Conservation (phyloP, 208 protist species). For the Leptomonas seymouri region DNA sequence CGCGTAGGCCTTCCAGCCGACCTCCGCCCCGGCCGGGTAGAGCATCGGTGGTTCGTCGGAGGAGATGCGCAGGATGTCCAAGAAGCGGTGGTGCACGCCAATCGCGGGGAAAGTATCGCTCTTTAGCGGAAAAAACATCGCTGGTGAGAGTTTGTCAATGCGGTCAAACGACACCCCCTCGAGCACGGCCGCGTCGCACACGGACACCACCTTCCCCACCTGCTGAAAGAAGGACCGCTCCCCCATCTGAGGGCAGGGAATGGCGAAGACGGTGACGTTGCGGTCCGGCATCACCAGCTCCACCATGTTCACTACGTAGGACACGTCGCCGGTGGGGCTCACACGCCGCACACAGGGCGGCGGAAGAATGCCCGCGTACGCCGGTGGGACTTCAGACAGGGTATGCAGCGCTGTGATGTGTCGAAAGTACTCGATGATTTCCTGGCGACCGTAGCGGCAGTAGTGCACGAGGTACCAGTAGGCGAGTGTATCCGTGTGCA, state of each 20-base stretch:
- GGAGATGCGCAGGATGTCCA: constrained; percentile 67
- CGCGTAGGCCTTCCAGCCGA: constrained; percentile 47
- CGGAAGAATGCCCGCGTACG: constrained; percentile 69
- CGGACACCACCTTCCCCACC: constrained; percentile 48
- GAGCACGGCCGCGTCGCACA: constrained; percentile 71
- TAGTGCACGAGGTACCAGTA: constrained; percentile 68
- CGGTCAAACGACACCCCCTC: constrained; percentile 75
- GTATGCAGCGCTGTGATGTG: constrained; percentile 62
- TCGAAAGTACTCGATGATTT: constrained; percentile 70
- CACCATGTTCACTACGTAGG: constrained; percentile 65
- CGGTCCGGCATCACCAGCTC: constrained; percentile 62
- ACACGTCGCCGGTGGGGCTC: constrained; percentile 26
- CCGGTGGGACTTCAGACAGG: constrained; percentile 67
- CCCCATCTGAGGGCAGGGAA: constrained; percentile 76
- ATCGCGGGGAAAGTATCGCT: constrained; percentile 82
- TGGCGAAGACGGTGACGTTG: constrained; percentile 59
- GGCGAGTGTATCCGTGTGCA: constrained; percentile 64
- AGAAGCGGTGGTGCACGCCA: constrained; percentile 79
- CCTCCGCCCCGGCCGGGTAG: constrained; percentile 58
- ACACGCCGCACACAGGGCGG: constrained; percentile 60
- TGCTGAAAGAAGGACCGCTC: constrained; percentile 58
- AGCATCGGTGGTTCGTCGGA: constrained; percentile 74
- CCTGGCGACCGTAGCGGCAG: constrained; percentile 35
- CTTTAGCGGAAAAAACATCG: constrained; percentile 71
- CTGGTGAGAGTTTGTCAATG: constrained; percentile 73